Conservation (phyloP, 345 rosid genomes). For the Trapa bicornis region DNA sequence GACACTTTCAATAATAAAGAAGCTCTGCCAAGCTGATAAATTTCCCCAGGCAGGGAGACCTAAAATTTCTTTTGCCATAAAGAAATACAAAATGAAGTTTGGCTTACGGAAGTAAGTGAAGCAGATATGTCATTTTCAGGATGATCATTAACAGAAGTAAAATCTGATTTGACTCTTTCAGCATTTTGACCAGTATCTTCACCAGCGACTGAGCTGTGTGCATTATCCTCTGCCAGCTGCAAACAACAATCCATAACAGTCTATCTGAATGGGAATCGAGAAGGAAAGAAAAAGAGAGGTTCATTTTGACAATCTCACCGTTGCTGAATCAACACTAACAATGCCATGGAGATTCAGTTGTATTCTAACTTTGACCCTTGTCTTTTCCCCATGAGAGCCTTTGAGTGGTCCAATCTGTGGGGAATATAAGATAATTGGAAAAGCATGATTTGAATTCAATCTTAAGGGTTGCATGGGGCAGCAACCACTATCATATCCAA, state of each 20-base stretch:
- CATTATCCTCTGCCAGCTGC: constrained; percentile 31
- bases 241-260: constrained; percentile 9
- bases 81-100: background rate
- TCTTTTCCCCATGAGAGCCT: constrained; percentile 20
- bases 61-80: background rate
- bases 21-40: background rate
- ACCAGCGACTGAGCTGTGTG: constrained; percentile 14
- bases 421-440: background rate
- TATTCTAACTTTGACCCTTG: constrained; percentile 40
- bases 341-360: constrained; percentile 42
- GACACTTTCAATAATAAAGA: background rate
- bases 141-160: constrained; percentile 10
- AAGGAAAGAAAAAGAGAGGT: background rate
- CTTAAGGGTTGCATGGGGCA: background rate
- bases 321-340: constrained; percentile 36
- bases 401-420: constrained; percentile 46
- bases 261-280: constrained; percentile 1
- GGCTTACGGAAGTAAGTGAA: constrained; percentile 25
- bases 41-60: background rate
- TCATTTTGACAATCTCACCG: constrained; percentile 14
- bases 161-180: constrained; percentile 13
- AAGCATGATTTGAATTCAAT: background rate
- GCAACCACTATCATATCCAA: background rate
- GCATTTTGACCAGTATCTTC: constrained; percentile 7
- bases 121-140: constrained; percentile 19